These are phyloP conservation scores for Hordeum marinum DNA, from an alignment of 176 grass and related monocot genomes.

Conservation along the genomic window DNA sequence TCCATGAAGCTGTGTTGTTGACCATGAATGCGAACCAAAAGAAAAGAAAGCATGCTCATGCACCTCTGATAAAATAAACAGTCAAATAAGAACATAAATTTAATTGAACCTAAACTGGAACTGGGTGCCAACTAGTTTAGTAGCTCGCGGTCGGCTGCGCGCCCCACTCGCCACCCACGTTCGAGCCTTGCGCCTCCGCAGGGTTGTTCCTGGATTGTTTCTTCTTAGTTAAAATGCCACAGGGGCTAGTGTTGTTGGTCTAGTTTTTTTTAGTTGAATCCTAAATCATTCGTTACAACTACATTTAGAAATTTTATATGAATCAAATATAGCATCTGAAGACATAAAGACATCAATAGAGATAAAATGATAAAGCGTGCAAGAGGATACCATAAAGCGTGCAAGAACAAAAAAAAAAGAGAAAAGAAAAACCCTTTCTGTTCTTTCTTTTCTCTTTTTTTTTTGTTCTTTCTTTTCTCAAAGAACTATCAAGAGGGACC, in stretches of 20 bases:
- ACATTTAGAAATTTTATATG: not conserved
- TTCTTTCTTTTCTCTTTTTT: no score
- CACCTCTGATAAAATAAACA: not conserved
- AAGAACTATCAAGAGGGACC: not conserved
- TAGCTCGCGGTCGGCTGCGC: not conserved
- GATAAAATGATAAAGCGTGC: not conserved
- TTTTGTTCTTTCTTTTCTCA: not conserved
- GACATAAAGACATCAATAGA: not conserved
- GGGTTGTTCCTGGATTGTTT: not conserved
- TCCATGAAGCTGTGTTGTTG: not conserved
- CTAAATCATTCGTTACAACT: not conserved
- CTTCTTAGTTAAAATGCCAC: not conserved
- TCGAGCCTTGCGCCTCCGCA: not conserved
- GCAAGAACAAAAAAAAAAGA: no score
- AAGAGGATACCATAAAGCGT: not conserved
- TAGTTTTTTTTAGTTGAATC: not conserved
- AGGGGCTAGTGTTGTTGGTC: not conserved
- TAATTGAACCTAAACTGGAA: not conserved
- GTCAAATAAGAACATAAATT: not conserved
- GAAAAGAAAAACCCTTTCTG: not conserved
- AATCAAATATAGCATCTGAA: not conserved
- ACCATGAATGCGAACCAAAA: not conserved
- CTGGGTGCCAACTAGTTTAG: not conserved
- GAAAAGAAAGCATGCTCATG: not conserved
- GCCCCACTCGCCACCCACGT: not conserved